Base-by-base conservation (phyloP, 495 filamentous ascomycete genomes). In the Trichoderma erinaceum region DNA sequence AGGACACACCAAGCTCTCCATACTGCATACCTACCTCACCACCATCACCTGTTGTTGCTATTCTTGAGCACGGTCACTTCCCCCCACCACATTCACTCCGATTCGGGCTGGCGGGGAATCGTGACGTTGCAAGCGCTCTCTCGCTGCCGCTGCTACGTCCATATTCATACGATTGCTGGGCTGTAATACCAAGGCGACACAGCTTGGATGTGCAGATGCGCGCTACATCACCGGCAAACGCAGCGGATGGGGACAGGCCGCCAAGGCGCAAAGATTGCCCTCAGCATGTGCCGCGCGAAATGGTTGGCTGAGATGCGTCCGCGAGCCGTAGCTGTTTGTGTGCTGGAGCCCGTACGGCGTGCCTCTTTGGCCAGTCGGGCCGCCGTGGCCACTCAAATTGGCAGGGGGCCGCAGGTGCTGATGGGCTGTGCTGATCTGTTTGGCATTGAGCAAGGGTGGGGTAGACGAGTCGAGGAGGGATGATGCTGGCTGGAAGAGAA, bases 111-210 rank as follows among this genome's bases (percentile, higher is more conserved):
- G 50, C 50, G 50, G 25, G 12, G 15, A 23, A 18, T 13, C 16
- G 56, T 61, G 56, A 61, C 56, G 56, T 32, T 61, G 56, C 56
- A 29, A 61, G 56, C 56, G 56, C 48, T 23, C 48, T 52, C 35
- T 38, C 35, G 13, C 44, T 48, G 44, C 44, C 13, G 13, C n/a
- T 15, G 44, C 44, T 48, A 13, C 7, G 13, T 16, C 13, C 12
- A 11, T 48, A 48, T 6, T 48, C 13, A 15, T 18, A 11, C 44
- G 35, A 48, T 2, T 48, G 44, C 44, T 48, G 12, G 44, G 15
- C 44, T 11, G 44, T 15, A n/a, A n/a, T n/a, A 16, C 44, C 4
- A 48, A 48, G 3, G 18, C 13, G 44, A 48, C 4, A 16, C 15
- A 48, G 44, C 8, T 38, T 3, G 5, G 5, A 38, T 38, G 35